phyloP scores from a whole-genome alignment of 306 rosid genomes.

The Medicago lupulina region DNA sequence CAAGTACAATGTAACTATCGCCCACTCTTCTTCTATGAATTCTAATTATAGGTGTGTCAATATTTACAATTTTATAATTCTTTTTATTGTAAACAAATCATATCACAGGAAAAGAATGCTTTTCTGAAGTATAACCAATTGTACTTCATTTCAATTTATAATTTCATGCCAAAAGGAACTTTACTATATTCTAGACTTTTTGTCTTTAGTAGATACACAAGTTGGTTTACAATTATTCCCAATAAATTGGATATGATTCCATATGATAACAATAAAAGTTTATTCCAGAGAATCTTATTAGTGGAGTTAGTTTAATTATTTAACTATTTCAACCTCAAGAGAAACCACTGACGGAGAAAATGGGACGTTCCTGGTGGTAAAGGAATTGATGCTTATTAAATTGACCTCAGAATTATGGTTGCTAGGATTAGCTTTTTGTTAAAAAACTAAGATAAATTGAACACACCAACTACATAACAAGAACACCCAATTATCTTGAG shows the following conservation, averaged over 20 bases:
- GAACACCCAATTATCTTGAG: conserved; percentile 20
- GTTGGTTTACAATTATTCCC: conserved; percentile 39
- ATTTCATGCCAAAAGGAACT: conserved; percentile 33
- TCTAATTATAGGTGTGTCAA: neutral
- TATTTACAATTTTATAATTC: conserved; percentile 27
- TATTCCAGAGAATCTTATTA: conserved; percentile 48
- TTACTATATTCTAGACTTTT: conserved; percentile 39
- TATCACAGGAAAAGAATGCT: conserved; percentile 26
- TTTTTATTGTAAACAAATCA: conserved; percentile 26
- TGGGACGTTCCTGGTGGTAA: conserved; percentile 28
- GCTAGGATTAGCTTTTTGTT: conserved; percentile 11
- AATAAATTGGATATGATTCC: conserved; percentile 46
- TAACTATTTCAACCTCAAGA: conserved; percentile 34
- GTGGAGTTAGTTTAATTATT: conserved; percentile 38
- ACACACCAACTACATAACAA: conserved; percentile 6
- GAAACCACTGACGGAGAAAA: conserved; percentile 18
- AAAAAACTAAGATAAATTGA: conserved; percentile 12
- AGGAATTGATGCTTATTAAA: conserved; percentile 30
- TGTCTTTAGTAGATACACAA: conserved; percentile 27
- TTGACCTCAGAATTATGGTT: conserved; percentile 37
- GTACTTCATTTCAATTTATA: conserved; percentile 30
- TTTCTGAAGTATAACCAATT: conserved; percentile 28
- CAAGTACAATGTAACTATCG: conserved; percentile 14
- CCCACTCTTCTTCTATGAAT: conserved; percentile 26
- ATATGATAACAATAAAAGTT: conserved; percentile 43